Conservation (phyloP, 1,139 yeast genomes). For the Pneumocystis canis region DNA sequence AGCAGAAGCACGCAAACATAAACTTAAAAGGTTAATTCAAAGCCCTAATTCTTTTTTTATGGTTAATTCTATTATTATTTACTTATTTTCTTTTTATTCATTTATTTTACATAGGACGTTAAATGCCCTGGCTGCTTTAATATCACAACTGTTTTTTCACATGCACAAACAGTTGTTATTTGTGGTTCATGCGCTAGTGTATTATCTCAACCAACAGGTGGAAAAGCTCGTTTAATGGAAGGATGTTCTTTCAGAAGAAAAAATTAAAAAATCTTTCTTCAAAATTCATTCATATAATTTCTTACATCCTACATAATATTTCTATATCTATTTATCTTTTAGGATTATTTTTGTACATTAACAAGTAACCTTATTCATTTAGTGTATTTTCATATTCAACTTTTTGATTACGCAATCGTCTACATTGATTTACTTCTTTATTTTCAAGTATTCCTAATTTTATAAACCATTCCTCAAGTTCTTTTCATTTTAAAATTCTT, state of each 20-base stretch:
- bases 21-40: constrained; percentile 93
- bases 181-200: constrained; percentile 98
- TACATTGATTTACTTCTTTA: background rate
- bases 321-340: background rate
- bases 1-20: constrained; percentile 92
- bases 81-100: constrained; percentile 34
- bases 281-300: background rate
- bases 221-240: constrained; percentile 98
- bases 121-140: constrained; percentile 81
- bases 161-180: constrained; percentile 98
- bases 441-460: background rate
- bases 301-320: background rate
- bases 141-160: constrained; percentile 98
- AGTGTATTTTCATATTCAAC: background rate
- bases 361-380: background rate
- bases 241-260: constrained; percentile 94
- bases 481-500: background rate
- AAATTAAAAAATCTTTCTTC: constrained; percentile 16
- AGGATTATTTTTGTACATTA: background rate
- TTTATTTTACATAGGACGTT: constrained; percentile 11
- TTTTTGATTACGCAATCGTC: background rate
- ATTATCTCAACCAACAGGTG: constrained; percentile 98
- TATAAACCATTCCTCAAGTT: background rate
- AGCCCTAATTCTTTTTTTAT: constrained; percentile 97
- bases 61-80: too few species aligned